Evolutionary conservation across 495 filamentous ascomycete genomes (phyloP).

Genomic region (Talaromyces adpressus): DNA sequence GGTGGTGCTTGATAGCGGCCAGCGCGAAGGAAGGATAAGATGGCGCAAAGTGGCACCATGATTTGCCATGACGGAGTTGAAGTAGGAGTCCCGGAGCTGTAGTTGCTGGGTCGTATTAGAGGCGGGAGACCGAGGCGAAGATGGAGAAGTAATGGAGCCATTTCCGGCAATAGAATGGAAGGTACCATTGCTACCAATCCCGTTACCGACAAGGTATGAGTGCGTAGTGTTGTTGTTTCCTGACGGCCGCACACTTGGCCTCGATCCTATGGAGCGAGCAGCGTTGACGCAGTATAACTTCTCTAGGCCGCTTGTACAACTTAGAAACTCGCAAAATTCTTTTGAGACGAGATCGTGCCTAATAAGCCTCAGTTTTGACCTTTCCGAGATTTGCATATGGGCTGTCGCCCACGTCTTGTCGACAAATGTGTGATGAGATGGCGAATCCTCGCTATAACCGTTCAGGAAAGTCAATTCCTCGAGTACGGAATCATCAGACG

Average conservation of each 20-base stretch:
- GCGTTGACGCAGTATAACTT: slow-evolving; percentile 40
- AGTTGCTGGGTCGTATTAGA: slow-evolving; percentile 17
- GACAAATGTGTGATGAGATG: slow-evolving; percentile 45
- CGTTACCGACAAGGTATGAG: slow-evolving; percentile 10
- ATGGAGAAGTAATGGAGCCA: not conserved
- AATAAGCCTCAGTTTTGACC: slow-evolving; percentile 37
- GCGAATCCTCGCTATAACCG: slow-evolving; percentile 28
- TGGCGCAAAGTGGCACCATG: slow-evolving; percentile 48
- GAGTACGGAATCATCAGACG: slow-evolving; percentile 33
- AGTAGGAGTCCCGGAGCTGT: slow-evolving; percentile 36
- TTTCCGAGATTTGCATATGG: slow-evolving; percentile 14
- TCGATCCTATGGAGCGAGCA: slow-evolving; percentile 8
- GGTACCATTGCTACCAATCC: slow-evolving; percentile 12
- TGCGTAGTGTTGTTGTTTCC: slow-evolving; percentile 20
- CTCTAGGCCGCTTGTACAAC: slow-evolving; percentile 31
- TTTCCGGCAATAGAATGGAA: slow-evolving; percentile 1
- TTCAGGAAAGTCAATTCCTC: slow-evolving; percentile 47
- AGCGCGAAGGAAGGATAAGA: slow-evolving; percentile 50
- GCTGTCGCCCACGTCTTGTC: slow-evolving; percentile 43
- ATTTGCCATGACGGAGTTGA: slow-evolving; percentile 35
- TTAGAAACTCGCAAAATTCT: slow-evolving; percentile 33
- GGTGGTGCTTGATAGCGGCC: slow-evolving; percentile 42
- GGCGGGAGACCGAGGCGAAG: slow-evolving; percentile 19
- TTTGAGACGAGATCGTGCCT: slow-evolving; percentile 35
- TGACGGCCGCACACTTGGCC: not conserved